Evolutionary conservation across 2,329 filamentous ascomycete genomes (phyloP), one percentile per base, ranked within the genome.

Genomic region (Tolypocladium tropicale): DNA sequence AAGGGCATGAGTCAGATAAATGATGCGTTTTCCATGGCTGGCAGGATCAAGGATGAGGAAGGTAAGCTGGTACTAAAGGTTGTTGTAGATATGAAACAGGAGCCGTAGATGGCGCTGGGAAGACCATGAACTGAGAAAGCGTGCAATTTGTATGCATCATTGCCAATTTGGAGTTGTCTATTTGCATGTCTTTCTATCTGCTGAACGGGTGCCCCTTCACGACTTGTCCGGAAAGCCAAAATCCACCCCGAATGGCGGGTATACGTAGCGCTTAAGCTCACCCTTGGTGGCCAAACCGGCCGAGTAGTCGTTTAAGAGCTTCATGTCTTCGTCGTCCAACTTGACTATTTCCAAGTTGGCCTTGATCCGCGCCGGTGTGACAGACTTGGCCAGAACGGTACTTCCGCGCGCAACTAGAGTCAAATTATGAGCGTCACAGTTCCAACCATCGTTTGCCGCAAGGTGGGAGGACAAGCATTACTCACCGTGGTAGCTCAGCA

Each of bases 21-120:
- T n/a, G 76, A 82, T 33, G 88, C 87, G 0, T 91, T 92, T 63
- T 79, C 82, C 52, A 86, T 89, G 81, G 89, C 88, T 0, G 84
- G 79, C 0, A 83, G 80, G 70, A 83, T 85, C 12, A 84, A 84
- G 65, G 88, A 92, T 61, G 83, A 83, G 28, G 72, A 82, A 18
- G 87, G 86, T 0, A 84, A 83, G 12, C 69, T 91, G 60, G 86
- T 92, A 7, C 74, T 92, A 60, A 92, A 92, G 74, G 88, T 91
- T 10, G 79, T 90, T 56, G 76, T 84, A 25, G 76, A 83, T 56
- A 76, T 75, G 63, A 65, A 65, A 39, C 32, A 58, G 58, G 51
- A 61, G 61, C 32, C 53, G 30, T 36, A 21, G 18, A 10, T 25
- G 28, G 3, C 5, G 25, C 6, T 7, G 2, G 16, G 25, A 32